Conservation (phyloP, 768 basidiomycete species). For the Auriculariales sp. region DNA sequence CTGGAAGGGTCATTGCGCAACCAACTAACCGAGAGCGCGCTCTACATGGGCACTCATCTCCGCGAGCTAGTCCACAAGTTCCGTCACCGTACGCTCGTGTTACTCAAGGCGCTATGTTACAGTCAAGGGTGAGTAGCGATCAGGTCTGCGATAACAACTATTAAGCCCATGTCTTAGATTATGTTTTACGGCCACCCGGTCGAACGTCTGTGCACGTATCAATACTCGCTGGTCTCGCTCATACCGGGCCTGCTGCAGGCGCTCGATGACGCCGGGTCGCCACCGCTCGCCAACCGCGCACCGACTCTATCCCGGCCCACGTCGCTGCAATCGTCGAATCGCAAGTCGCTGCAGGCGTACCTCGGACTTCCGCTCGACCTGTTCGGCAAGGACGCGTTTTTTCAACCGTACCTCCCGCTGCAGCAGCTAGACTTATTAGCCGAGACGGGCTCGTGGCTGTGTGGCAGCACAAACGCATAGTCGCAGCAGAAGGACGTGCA, state of each 20-base stretch:
- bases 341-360: slow-evolving; percentile 80
- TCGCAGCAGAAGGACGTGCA: slow-evolving; percentile 90
- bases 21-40: slow-evolving; percentile 79
- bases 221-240: slow-evolving; percentile 90
- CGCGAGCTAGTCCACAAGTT: slow-evolving; percentile 89
- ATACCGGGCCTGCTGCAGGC: slow-evolving; percentile 83
- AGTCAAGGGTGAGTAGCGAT: slow-evolving; percentile 75
- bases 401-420: slow-evolving; percentile 92
- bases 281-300: slow-evolving; percentile 51
- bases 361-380: slow-evolving; percentile 86
- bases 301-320: slow-evolving; percentile 56
- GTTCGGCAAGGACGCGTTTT: slow-evolving; percentile 93
- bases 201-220: slow-evolving; percentile 89
- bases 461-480: slow-evolving; percentile 94
- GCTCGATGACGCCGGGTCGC: slow-evolving; percentile 84
- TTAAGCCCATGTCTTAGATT: slow-evolving; percentile 38
- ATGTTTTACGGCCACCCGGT: slow-evolving; percentile 97
- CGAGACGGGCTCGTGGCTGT: slow-evolving; percentile 75
- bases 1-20: slow-evolving; percentile 61
- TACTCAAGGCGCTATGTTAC: slow-evolving; percentile 94
- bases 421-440: slow-evolving; percentile 86
- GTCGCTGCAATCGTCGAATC: slow-evolving; percentile 75
- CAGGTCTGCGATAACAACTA: too few species aligned
- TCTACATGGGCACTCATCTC: slow-evolving; percentile 83
- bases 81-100: slow-evolving; percentile 77